phyloP scores from a whole-genome alignment of 345 rosid genomes.

The sweet orange (Citrus sinensis) region DNA sequence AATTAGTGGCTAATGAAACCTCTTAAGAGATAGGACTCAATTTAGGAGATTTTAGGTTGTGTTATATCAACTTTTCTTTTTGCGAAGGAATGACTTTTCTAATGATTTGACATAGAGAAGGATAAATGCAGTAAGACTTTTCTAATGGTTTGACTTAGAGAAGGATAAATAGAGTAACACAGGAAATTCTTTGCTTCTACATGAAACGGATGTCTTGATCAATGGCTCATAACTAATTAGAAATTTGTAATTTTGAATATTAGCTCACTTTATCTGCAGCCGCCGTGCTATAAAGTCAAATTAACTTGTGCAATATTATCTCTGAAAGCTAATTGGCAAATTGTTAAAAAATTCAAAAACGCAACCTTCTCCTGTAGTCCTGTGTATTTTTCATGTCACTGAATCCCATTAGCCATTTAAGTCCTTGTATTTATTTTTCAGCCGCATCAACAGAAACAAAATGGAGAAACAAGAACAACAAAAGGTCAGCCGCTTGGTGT shows the following conservation, averaged over 20 bases:
- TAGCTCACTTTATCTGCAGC: neutral
- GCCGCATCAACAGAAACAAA: neutral
- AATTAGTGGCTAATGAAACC: too few relatives aligned
- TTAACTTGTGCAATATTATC: neutral
- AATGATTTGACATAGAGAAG: neutral
- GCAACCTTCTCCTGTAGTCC: neutral
- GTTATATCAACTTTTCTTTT: too few relatives aligned
- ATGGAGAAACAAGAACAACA: neutral
- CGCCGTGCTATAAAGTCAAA: neutral
- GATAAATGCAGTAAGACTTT: neutral
- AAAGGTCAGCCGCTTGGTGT: constrained; percentile 18
- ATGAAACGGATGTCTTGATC: neutral
- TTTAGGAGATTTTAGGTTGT: too few relatives aligned
- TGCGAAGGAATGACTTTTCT: neutral
- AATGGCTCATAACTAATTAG: neutral
- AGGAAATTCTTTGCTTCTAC: neutral
- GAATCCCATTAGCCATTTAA: neutral
- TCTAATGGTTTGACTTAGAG: neutral
- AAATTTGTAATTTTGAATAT: neutral
- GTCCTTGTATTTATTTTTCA: neutral
- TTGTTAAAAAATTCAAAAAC: too few relatives aligned
- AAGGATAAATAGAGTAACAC: too few relatives aligned
- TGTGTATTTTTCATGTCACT: neutral
- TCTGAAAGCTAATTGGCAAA: neutral
- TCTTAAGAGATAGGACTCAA: neutral